Conservation (phyloP, 495 filamentous ascomycete species). For the Chaetomium tenue region DNA sequence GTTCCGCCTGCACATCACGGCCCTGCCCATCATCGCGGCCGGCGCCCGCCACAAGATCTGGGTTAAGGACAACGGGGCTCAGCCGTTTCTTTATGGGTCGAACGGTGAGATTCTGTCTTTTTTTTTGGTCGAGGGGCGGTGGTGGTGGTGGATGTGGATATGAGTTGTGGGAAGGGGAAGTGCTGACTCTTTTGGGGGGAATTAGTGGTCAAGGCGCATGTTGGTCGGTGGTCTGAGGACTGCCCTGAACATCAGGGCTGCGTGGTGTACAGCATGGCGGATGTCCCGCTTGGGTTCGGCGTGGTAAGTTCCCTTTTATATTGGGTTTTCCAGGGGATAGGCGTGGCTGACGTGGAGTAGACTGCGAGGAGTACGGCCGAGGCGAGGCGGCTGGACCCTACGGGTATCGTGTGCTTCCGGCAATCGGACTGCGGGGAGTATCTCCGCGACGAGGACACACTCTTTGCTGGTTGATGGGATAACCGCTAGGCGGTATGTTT, state of each 20-base stretch:
- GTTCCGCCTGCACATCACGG: conserved; percentile 80
- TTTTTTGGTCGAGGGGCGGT: neutral
- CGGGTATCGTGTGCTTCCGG: conserved; percentile 77
- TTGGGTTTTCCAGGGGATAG: too few species aligned
- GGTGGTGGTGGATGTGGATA: neutral
- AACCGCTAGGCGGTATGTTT: neutral
- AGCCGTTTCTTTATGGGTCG: conserved; percentile 82
- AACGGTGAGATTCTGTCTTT: conserved; percentile 24
- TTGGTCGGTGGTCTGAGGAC: conserved; percentile 85
- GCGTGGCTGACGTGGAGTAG: conserved; percentile 2
- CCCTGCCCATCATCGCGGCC: conserved; percentile 78
- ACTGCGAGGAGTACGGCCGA: conserved; percentile 78
- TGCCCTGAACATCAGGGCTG: conserved; percentile 75
- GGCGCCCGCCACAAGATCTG: conserved; percentile 92
- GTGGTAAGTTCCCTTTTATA: conserved; percentile 21
- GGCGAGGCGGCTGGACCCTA: conserved; percentile 78
- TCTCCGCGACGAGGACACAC: conserved; percentile 69
- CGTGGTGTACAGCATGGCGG: conserved; percentile 72
- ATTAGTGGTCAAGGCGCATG: conserved; percentile 80
- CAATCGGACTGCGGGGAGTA: conserved; percentile 93
- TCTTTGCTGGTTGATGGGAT: conserved; percentile 47
- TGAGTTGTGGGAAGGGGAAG: too few species aligned
- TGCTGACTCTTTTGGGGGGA: conserved; percentile 7
- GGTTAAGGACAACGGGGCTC: conserved; percentile 92
- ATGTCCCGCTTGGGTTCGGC: conserved; percentile 76